These are phyloP conservation scores for Dactylellina parvicollis DNA, from an alignment of 2,329 filamentous ascomycete species.

Conservation along the genomic window DNA sequence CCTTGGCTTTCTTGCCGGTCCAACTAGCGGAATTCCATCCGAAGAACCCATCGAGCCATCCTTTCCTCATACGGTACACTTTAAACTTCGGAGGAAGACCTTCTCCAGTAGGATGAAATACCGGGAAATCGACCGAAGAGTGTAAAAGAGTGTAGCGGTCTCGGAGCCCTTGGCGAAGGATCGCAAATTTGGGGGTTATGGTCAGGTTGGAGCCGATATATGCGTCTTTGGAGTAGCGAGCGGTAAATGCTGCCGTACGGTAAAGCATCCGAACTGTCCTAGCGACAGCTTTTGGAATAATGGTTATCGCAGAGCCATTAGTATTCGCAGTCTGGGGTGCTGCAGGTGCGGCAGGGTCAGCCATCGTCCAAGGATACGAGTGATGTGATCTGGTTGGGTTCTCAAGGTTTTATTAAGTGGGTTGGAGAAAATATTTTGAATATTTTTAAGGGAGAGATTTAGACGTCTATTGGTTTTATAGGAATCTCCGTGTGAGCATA, in stretches of 20 bases:
- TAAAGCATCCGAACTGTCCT: constrained; percentile 35
- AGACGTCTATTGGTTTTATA: too few relatives aligned
- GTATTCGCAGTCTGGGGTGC: constrained; percentile 2
- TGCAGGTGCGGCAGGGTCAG: constrained; percentile 18
- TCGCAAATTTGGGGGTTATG: constrained; percentile 35
- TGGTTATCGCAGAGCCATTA: constrained; percentile 21
- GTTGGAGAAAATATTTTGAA: neutral
- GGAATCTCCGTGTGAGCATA: too few relatives aligned
- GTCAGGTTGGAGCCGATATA: constrained; percentile 46
- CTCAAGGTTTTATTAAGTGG: neutral
- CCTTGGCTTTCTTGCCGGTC: constrained; percentile 47
- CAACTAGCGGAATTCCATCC: constrained; percentile 48
- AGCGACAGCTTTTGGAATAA: constrained; percentile 37
- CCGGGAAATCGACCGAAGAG: constrained; percentile 41
- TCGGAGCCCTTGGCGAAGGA: constrained; percentile 37
- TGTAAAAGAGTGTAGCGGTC: constrained; percentile 45
- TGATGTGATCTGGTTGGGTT: too few relatives aligned
- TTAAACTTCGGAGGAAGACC: constrained; percentile 44
- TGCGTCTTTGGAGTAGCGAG: constrained; percentile 44
- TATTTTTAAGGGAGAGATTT: neutral
- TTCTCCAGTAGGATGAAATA: constrained; percentile 40
- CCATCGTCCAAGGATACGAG: constrained; percentile 11
- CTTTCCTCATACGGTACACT: constrained; percentile 52
- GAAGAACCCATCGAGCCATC: constrained; percentile 52
- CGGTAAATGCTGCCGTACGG: constrained; percentile 27